Evolutionary conservation across 306 rosid species (phyloP).

Genomic region (Trifolium repens): DNA sequence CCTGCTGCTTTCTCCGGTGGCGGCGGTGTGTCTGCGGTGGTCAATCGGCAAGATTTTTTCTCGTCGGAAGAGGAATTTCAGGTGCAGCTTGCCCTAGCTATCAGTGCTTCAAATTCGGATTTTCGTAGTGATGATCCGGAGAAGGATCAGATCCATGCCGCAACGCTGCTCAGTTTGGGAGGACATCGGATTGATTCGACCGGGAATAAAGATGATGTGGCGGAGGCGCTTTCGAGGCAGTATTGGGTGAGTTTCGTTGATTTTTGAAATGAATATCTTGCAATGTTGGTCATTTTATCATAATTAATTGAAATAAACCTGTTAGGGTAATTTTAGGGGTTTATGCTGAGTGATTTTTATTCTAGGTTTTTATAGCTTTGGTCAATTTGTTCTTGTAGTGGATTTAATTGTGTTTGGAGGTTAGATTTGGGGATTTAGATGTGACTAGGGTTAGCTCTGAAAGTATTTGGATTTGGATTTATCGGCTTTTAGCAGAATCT

Average conservation of each 20-base stretch:
- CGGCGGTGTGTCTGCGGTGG: constrained; percentile 34
- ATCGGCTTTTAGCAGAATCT: constrained; percentile 2
- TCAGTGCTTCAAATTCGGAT: constrained; percentile 96
- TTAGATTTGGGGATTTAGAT: constrained; percentile 34
- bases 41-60: constrained; percentile 69
- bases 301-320: constrained; percentile 27
- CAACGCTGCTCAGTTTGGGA: constrained; percentile 84
- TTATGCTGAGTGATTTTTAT: constrained; percentile 3
- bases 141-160: constrained; percentile 93
- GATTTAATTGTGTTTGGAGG: constrained; percentile 33
- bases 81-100: constrained; percentile 96
- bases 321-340: constrained; percentile 33
- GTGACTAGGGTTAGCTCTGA: constrained; percentile 27
- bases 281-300: constrained; percentile 5
- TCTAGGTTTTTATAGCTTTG: background rate
- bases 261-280: constrained; percentile 7
- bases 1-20: constrained; percentile 19
- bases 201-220: constrained; percentile 58
- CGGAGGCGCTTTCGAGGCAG: constrained; percentile 82
- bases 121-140: constrained; percentile 79
- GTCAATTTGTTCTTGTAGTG: constrained; percentile 19
- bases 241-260: constrained; percentile 81
- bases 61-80: constrained; percentile 96
- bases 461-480: constrained; percentile 11
- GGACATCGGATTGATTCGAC: constrained; percentile 57